These are phyloP conservation scores for Pichia terricola DNA, from an alignment of 1,139 yeast genomes.

Conservation along the genomic window DNA sequence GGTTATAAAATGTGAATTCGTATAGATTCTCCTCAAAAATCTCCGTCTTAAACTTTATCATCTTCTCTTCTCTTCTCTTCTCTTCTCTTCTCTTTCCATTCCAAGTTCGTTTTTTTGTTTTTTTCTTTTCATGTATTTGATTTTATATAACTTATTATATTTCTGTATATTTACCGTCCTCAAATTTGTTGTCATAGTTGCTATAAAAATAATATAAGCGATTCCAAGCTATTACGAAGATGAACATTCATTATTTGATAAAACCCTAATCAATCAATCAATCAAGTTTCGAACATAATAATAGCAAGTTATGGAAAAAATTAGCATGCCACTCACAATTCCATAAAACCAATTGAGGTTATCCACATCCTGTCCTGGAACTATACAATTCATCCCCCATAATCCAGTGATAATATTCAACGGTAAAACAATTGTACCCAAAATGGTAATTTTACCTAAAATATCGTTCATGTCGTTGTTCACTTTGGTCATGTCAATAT, in stretches of 20 bases:
- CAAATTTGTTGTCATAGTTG: too few relatives aligned
- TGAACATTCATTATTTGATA: too few relatives aligned
- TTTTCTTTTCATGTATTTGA: neutral
- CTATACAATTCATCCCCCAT: slow-evolving; percentile 98
- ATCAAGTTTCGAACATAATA: slow-evolving; percentile 33
- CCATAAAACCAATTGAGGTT: slow-evolving; percentile 75
- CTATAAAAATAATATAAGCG: too few relatives aligned
- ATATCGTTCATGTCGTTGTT: slow-evolving; percentile 96
- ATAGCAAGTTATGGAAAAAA: slow-evolving; percentile 35
- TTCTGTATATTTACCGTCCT: too few relatives aligned
- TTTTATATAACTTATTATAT: too few relatives aligned
- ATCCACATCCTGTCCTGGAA: slow-evolving; percentile 77
- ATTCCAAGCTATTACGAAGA: too few relatives aligned
- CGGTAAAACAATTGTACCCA: slow-evolving; percentile 92
- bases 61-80: neutral
- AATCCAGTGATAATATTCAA: slow-evolving; percentile 90
- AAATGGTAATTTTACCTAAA: slow-evolving; percentile 80
- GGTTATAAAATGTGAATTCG: neutral
- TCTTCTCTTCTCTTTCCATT: neutral
- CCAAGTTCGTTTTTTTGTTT: neutral
- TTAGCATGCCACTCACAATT: slow-evolving; percentile 33
- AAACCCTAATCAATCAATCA: neutral
- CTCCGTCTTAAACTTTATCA: too few relatives aligned
- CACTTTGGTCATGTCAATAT: slow-evolving; percentile 95
- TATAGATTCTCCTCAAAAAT: slow-evolving; percentile 3